Evolutionary conservation across 768 basidiomycete species (phyloP).

Genomic region (Pulveroboletus ravenelii): DNA sequence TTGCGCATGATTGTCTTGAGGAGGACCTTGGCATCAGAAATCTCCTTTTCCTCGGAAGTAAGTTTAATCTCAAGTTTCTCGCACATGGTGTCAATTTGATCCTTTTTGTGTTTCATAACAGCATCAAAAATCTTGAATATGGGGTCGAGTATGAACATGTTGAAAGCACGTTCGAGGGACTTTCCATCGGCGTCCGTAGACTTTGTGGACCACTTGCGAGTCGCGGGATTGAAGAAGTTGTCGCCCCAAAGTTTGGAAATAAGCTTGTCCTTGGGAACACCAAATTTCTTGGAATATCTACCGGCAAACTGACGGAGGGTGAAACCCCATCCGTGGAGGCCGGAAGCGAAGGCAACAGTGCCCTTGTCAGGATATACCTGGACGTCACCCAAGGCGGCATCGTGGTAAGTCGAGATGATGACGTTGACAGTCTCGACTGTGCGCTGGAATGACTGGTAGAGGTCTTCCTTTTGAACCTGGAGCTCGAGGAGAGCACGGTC

Average conservation of each 20-base stretch:
- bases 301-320: constrained; percentile 95
- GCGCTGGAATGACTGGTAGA: constrained; percentile 96
- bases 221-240: constrained; percentile 97
- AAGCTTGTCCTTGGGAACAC: constrained; percentile 98
- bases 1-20: constrained; percentile 99
- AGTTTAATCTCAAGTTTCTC: constrained; percentile 97
- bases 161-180: constrained; percentile 96
- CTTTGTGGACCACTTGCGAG: constrained; percentile 93
- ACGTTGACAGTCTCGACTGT: constrained; percentile 98
- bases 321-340: constrained; percentile 99
- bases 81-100: constrained; percentile 72
- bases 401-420: constrained; percentile 96
- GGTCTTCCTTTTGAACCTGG: constrained; percentile 93
- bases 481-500: constrained; percentile 99
- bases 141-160: constrained; percentile 96
- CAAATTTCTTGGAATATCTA: constrained; percentile 97
- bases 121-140: constrained; percentile 98
- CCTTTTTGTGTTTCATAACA: constrained; percentile 99
- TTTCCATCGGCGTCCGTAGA: constrained; percentile 74
- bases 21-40: constrained; percentile 84
- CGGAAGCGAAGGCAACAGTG: constrained; percentile 98
- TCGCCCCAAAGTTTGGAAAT: constrained; percentile 98
- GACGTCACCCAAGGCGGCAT: constrained; percentile 90
- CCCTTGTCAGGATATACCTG: constrained; percentile 99
- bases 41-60: constrained; percentile 80